Base-by-base conservation (phyloP, 352 stramenopile species). In the Lagenidium sp. region DNA sequence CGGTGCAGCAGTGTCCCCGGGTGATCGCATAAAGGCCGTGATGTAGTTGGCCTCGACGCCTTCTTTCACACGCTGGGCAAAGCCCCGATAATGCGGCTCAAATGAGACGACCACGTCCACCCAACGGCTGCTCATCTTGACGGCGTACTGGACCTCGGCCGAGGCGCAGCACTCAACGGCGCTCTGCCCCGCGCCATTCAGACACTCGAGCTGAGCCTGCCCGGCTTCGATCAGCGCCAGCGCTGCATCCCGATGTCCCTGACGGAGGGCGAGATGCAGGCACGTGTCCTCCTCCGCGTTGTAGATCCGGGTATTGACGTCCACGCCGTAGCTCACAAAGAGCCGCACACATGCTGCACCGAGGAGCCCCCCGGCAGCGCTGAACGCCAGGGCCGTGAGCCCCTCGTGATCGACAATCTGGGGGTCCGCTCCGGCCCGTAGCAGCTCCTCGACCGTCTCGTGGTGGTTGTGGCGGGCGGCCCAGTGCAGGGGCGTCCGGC, bases 71-170 rank as follows among this genome's bases (percentile, higher is more conserved):
- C 63, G 65, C 34, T 85, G 60, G 0, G 79, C 79, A 23, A 91
- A 82, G 6, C 50, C 39, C 4, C 67, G 59, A 41, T 84, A 84
- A n/a, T 60, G 55, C 0, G 72, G 67, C 15, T 86, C 77, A 52
- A 86, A 89, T 19, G 73, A 88, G 13, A 92, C 57, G 46, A 92
- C 73, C 20, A 92, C 73, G 44, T 92, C 80, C 16, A 82, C 55
- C 53, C 75, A 84, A 7, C 53, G 41, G 26, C 71, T 77, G 1
- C 73, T 76, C 22, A 77, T 53, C 40, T 92, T 92, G 42, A 89
- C 74, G 15, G 67, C 74, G 46, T 72, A 89, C 50, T 88, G 77
- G 19, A 88, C 45, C 41, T 85, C 74, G 11, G 73, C 71, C 0
- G 77, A 85, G 31, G 80, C 73, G 15, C 75, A 85, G 54, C 78